Conservation (phyloP, 495 filamentous ascomycete species). For the Penicillium paxilli region DNA sequence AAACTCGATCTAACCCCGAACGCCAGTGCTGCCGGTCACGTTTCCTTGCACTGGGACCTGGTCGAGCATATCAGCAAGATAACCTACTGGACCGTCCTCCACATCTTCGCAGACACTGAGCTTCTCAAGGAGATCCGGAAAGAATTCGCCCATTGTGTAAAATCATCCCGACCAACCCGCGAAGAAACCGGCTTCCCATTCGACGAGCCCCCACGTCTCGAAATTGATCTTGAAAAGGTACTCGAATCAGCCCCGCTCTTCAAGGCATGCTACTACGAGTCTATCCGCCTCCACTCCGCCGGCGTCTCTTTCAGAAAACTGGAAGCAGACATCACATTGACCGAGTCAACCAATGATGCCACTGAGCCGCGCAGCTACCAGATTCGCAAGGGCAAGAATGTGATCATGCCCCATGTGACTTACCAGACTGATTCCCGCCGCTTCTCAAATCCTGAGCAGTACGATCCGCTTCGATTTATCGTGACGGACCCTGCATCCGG, state of each 20-base stretch:
- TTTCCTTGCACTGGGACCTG: conserved; percentile 54
- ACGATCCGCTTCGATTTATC: conserved; percentile 55
- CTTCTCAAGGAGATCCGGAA: conserved; percentile 49
- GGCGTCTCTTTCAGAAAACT: conserved; percentile 45
- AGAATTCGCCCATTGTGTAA: conserved; percentile 51
- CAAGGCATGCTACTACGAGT: conserved; percentile 55
- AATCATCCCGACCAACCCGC: conserved; percentile 40
- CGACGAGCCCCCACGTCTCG: conserved; percentile 49
- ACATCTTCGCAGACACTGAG: conserved; percentile 46
- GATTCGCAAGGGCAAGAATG: conserved; percentile 48
- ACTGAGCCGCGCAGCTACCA: conserved; percentile 39
- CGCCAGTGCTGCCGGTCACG: conserved; percentile 34
- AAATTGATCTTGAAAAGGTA: conserved; percentile 46
- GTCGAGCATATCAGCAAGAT: conserved; percentile 51
- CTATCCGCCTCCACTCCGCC: conserved; percentile 52
- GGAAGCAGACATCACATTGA: conserved; percentile 43
- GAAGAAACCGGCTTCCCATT: conserved; percentile 54
- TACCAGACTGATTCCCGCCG: conserved; percentile 49
- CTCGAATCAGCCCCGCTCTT: conserved; percentile 49
- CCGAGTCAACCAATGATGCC: conserved; percentile 43
- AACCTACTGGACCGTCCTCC: conserved; percentile 58
- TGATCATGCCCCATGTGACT: conserved; percentile 50
- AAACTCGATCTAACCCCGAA: conserved; percentile 29
- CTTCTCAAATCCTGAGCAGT: conserved; percentile 51
- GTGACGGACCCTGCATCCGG: conserved; percentile 34